Base-by-base conservation (phyloP, 2,329 filamentous ascomycete species). In the Hypoxylon sp. region DNA sequence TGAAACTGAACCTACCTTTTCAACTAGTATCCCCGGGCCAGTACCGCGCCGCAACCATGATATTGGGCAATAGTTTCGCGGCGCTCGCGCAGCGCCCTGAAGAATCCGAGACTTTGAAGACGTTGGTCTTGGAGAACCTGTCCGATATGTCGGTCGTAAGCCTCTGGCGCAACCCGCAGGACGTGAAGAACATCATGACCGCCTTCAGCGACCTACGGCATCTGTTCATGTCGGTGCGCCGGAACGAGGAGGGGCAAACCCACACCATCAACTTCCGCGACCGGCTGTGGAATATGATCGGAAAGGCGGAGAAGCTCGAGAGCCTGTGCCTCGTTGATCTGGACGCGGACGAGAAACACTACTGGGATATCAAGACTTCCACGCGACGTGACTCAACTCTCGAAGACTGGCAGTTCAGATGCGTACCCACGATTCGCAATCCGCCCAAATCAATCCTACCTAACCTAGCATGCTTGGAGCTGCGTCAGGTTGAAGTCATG, bases 1-100 rank as follows among this genome's bases (percentile, higher is more conserved):
- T 86, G n/a, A 82, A 83, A 43, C 73, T 87, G 21, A 84, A 81
- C 63, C 79, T 87, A 4, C 84, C 84, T 2, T 85, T 84, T 63
- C 83, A 85, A 68, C 76, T 86, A 7, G 79, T 85, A 9, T 82
- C 81, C 2, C 52, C 50, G 14, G 76, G 77, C 8, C 77, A 81
- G 63, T 82, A 79, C 63, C 79, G 79, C 61, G 81, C 83, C 45
- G 80, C 83, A 16, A 86, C 83, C 8, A 79, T 83, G 68, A 80
- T 86, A n/a, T 75, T 87, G 14, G 84, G 83, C 54, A 86, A 84
- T 60, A 84, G 81, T 2, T 75, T 87, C 61, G 83, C 83, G 65
- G 82, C 81, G 2, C 76, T 86, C 53, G 80, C 80, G 2, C 74
- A 76, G 29, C 79, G 84, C 5, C 78, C 79, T 1, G 80, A 83